Evolutionary conservation across 306 rosid genomes (phyloP).

Genomic region (Inga oerstediana): DNA sequence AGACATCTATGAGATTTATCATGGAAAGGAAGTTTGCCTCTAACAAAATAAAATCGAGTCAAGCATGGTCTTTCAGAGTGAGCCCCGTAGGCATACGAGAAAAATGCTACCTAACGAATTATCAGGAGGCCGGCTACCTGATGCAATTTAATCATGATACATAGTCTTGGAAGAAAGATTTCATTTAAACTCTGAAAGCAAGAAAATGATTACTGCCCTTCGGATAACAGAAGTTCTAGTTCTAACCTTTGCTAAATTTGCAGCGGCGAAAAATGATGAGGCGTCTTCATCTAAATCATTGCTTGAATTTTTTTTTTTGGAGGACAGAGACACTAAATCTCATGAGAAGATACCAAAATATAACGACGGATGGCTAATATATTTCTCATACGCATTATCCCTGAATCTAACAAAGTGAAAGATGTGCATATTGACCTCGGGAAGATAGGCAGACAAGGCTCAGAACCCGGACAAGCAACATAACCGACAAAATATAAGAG

Average conservation of each 20-base stretch:
- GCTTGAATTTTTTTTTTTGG: neutral
- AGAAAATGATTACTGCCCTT: neutral
- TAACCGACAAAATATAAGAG: slow-evolving; percentile 57
- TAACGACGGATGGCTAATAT: neutral
- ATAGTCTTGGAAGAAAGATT: neutral
- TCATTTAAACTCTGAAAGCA: neutral
- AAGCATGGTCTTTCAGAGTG: neutral
- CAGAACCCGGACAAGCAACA: slow-evolving; percentile 60
- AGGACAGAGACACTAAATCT: neutral
- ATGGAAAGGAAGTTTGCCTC: neutral
- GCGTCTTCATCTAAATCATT: no score
- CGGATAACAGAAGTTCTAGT: neutral
- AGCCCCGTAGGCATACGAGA: no score
- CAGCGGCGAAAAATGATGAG: neutral
- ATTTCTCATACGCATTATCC: neutral
- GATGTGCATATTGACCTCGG: slow-evolving; percentile 49
- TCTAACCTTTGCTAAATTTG: neutral
- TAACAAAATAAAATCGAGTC: neutral
- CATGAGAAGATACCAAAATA: neutral
- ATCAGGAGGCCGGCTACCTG: neutral
- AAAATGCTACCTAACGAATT: neutral
- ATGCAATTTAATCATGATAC: neutral
- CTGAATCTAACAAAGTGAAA: neutral
- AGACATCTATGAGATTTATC: neutral
- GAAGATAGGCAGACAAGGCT: slow-evolving; percentile 61